Evolutionary conservation across 2,329 filamentous ascomycete genomes (phyloP), one percentile per base, ranked within the genome.

Genomic region (Pseudocercospora vitis): DNA sequence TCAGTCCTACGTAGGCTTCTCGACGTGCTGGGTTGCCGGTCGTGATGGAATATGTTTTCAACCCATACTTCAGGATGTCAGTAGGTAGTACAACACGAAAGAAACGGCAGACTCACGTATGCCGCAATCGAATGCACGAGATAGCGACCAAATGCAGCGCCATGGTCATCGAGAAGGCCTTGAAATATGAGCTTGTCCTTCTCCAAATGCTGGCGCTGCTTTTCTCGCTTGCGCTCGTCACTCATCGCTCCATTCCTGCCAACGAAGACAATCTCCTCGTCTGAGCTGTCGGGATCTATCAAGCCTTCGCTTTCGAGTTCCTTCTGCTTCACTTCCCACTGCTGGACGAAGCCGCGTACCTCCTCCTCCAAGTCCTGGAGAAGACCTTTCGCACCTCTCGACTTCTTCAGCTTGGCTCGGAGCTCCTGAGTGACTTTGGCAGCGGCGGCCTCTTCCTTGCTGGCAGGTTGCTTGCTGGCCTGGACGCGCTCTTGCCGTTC

Each of bases 231-330:
- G 55, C 76, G 69, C 62, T 76, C 63, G 76, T 89, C 71, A 72
- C 82, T 70, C 84, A 86, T 79, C 74, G 84, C 69, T 65, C 82
- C 80, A 52, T 84, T 82, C 7, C 82, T 76, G 1, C 89, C 91
- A 4, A 95, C 84, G 70, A 96, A 96, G 8, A 96, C 91, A 61
- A 96, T 90, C 73, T 96, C 91, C 57, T 95, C 90, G 59, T 95
- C 90, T 24, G 81, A 81, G 33, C 77, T 78, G 50, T 81, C 78
- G 24, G 76, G 71, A 1, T 74, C 71, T 7, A 75, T 72, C 14
- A 76, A 44, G 3, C 73, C 75, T 7, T 74, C 71, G 3, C 63
- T 63, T 50, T 83, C 80, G 50, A 75, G 66, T 35, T 74, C 74
- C 29, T 66, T 70, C 11, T 77, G 71, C 58, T 78, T 70, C 19